phyloP scores from a whole-genome alignment of 192 early-diverging fungal genomes.

The Coemansia sp. region DNA sequence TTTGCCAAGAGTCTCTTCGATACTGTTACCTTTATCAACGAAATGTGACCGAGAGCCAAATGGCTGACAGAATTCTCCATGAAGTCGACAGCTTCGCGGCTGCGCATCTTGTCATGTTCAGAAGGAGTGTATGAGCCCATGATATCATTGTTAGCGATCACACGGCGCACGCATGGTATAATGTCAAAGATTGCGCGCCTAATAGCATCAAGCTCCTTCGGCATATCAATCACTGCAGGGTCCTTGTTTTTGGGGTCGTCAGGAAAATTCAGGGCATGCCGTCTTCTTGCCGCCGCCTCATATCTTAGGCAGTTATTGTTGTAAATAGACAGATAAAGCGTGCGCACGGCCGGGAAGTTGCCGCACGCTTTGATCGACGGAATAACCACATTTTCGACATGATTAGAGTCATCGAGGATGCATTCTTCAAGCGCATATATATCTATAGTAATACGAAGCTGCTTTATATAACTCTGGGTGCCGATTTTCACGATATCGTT shows the following conservation, averaged over 20 bases:
- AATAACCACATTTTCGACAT: not conserved
- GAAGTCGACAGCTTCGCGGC: not conserved
- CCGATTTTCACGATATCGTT: slow-evolving; percentile 4
- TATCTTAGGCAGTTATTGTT: not conserved
- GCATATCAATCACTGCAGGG: not conserved
- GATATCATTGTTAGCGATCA: not conserved
- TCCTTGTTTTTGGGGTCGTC: not conserved
- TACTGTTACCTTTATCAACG: not conserved
- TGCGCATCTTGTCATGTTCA: slow-evolving; percentile 6
- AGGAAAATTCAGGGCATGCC: not conserved
- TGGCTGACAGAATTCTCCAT: not conserved
- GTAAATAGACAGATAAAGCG: not conserved
- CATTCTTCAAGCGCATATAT: slow-evolving; percentile 1
- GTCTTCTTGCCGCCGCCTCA: not conserved
- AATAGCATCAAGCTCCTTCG: not conserved
- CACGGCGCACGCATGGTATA: not conserved
- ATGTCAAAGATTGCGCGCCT: not conserved
- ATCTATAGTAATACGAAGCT: slow-evolving; percentile 14
- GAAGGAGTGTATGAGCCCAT: not conserved
- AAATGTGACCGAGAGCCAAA: slow-evolving; percentile 11
- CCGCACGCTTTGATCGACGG: slow-evolving; percentile 2
- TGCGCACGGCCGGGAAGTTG: slow-evolving; percentile 1
- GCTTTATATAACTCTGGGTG: slow-evolving; percentile 11
- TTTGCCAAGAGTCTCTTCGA: slow-evolving; percentile 6
- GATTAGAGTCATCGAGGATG: not conserved